Base-by-base conservation (phyloP, 2,329 filamentous ascomycete genomes). In the Aureobasidium sp. region DNA sequence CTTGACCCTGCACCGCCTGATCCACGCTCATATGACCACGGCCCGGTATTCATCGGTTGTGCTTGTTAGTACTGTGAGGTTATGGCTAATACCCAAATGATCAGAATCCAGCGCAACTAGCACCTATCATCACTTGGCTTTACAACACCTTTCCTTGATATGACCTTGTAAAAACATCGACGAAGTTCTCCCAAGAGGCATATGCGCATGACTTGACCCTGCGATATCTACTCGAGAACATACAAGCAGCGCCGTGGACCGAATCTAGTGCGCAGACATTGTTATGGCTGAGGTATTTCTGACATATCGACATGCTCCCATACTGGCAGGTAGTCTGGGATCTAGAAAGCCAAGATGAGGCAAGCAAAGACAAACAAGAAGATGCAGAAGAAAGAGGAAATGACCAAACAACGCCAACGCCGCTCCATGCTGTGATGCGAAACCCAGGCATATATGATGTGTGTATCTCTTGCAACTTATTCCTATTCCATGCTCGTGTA, bases 401-500 rank as follows among this genome's bases (percentile, higher is more conserved):
- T 23, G n/a, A 46, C 27, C 53, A 36, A 36, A 8, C 41, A 59
- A 59, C 55, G 55, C 55, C 55, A n/a, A 59, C 55, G 47, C 55
- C 55, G 37, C 53, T 34, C 41, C 39, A 59, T 59, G 55, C 55
- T 59, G 29, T 29, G 5, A 59, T 48, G 55, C 55, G 36, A 46
- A 57, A 12, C 15, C 15, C 20, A 46, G 20, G 26, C 39, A 23
- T 56, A 29, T 39, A 17, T 53, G 13, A 46, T 26, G 32, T 47
- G 42, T 50, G 26, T 48, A 37, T 27, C 9, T 53, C 41, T 39
- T 17, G 7, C 10, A 27, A 17, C 15, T 52, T 13, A 2, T 41
- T 20, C 17, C 74, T 67, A 89, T 77, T 93, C 88, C 75, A 91
- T 70, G 66, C 85, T 84, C 17, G 88, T 83, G 67, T 88, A 81